Evolutionary conservation across 495 filamentous ascomycete species (phyloP), one percentile per base, ranked within the genome.

Genomic region (Penicillium steckii): DNA sequence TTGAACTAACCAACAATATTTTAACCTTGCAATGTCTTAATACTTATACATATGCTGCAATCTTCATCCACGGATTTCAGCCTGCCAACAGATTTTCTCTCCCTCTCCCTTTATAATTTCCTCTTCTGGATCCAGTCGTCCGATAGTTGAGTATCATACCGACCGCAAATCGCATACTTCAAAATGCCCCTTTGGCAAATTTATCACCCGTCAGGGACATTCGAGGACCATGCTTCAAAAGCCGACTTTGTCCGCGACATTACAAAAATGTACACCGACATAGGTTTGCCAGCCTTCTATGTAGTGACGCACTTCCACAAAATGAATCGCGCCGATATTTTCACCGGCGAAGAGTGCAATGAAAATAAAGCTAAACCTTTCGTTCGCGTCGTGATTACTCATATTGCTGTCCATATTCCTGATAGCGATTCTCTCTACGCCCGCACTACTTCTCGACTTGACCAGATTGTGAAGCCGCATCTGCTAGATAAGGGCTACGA

Each of bases 181-280:
- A 37, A 1, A 13, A 68, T 66, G 62, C 62, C 65, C n/a, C 60
- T 64, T 42, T 68, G 62, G 65, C 62, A 61, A 41, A 68, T 68
- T 32, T 61, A 61, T 46, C 61, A 62, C 35, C 60, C 55, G 2
- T 13, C 40, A 7, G 49, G 47, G 27, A 59, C 53, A 25, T 60
- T 60, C 47, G 30, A 40, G 8, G 50, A 60, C 19, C 1, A 30
- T 1, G 45, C 46, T 0, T 38, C 51, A 9, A 68, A 68, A 35
- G 21, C 49, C 13, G 13, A 48, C 22, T 53, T 68, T 26, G 55
- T 50, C 9, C 12, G 56, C 33, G 60, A 60, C 42, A 63, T 68
- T 13, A 68, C 65, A 1, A 52, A 61, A 7, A 55, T 60, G n/a
- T 68, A 68, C 44, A 53, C 51, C 18, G 9, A 18, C 6, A 0